Percentiles rank a stretch among this genome's conserved stretches.
Evolutionary conservation across 441 rosid genomes (phyloP).

Genomic region (Viola pubescens): DNA sequence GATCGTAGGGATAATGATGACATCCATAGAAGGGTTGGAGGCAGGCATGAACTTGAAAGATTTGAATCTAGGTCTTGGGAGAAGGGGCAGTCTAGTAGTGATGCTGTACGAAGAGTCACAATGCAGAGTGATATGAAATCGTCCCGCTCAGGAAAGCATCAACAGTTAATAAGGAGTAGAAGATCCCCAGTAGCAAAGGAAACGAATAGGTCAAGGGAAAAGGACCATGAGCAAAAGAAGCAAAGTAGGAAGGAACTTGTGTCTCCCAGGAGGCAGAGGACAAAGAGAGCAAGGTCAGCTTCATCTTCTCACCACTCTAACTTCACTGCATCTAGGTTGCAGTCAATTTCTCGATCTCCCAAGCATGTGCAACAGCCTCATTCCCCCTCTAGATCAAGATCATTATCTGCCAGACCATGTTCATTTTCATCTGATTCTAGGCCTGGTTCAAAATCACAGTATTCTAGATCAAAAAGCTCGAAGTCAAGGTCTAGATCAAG

Average conservation of each 20-base stretch:
- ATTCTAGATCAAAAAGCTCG: conserved; percentile 20
- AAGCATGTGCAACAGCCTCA: conserved; percentile 16
- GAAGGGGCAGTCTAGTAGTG: conserved; percentile 18
- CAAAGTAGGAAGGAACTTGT: conserved; percentile 18
- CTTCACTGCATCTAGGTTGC: conserved; percentile 20
- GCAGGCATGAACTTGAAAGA: conserved; percentile 20
- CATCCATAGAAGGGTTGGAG: conserved; percentile 19
- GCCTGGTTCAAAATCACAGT: conserved; percentile 19
- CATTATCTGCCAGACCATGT: conserved; percentile 20
- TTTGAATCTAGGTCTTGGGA: conserved; percentile 16
- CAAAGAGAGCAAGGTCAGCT: conserved; percentile 25
- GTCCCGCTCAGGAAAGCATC: conserved; percentile 20
- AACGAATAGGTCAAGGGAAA: conserved; percentile 15
- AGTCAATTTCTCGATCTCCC: conserved; percentile 20
- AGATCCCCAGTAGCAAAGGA: conserved; percentile 19
- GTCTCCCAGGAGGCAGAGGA: conserved; percentile 19
- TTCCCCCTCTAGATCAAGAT: conserved; percentile 25
- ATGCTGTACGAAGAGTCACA: conserved; percentile 9
- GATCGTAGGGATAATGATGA: conserved; percentile 16
- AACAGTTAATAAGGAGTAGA: conserved; percentile 11
- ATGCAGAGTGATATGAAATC: conserved; percentile 16
- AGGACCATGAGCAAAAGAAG: conserved; percentile 23
- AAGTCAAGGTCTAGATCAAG: conserved; percentile 24
- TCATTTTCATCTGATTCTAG: conserved; percentile 23
- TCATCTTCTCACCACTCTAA: conserved; percentile 25